A percentile compares a stretch with the other conserved stretches of the same genome.
Evolutionary conservation across 148 eudicot species (phyloP).

Genomic region (Polygonum aviculare): DNA sequence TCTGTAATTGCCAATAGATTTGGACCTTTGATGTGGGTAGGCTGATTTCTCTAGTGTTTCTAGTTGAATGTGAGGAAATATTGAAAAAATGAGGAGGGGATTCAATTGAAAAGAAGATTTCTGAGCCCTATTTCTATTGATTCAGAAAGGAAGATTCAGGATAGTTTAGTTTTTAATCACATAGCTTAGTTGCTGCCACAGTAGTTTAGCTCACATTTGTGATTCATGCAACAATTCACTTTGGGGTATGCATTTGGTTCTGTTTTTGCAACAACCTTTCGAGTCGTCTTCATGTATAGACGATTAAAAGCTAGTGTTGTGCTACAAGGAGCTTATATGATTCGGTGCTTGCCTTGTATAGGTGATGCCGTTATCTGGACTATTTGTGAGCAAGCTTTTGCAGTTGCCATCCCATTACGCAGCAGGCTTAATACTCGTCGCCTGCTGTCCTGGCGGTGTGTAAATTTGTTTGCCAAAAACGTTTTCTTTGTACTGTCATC

Average conservation of each 20-base stretch:
- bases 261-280: background rate
- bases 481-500: background rate
- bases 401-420: slow-evolving; percentile 47
- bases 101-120: background rate
- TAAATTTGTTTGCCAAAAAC: slow-evolving; percentile 6
- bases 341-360: slow-evolving; percentile 11
- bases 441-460: slow-evolving; percentile 54
- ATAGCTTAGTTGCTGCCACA: background rate
- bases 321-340: background rate
- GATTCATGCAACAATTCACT: background rate
- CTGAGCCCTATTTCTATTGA: background rate
- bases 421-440: slow-evolving; percentile 49
- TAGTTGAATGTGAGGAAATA: background rate
- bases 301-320: background rate
- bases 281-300: background rate
- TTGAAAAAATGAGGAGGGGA: background rate
- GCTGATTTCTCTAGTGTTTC: background rate
- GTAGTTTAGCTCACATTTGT: background rate
- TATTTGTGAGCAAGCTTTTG: slow-evolving; percentile 42
- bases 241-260: background rate
- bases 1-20: background rate
- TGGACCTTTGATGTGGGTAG: background rate
- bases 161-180: too few species aligned
- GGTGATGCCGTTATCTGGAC: slow-evolving; percentile 54
- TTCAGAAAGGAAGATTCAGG: background rate